Percentiles rank a stretch among this genome's conserved stretches.
Conservation (phyloP, 371 early-diverging fungal species). For the Rhizopus delemar region DNA sequence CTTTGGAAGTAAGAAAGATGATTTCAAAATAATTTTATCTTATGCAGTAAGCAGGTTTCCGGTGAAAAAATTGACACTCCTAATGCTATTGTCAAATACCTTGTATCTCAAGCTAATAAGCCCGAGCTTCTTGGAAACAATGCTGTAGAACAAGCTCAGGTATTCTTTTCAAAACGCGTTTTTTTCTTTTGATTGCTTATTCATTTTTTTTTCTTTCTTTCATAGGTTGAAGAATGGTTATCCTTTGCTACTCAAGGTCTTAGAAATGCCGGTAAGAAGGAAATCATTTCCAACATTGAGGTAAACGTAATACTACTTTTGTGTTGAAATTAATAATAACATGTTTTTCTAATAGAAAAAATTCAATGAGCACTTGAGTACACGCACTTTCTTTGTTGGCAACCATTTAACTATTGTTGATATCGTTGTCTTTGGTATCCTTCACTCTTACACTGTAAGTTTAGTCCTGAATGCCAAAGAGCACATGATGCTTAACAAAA, state of each 20-base stretch:
- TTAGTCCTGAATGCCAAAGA: slow-evolving; percentile 1
- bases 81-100: slow-evolving; percentile 52
- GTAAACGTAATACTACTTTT: slow-evolving; percentile 18
- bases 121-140: slow-evolving; percentile 54
- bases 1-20: slow-evolving; percentile 30
- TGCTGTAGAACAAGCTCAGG: slow-evolving; percentile 58
- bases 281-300: slow-evolving; percentile 40
- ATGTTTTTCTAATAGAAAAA: slow-evolving; percentile 33
- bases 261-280: slow-evolving; percentile 40
- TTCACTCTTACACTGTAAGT: slow-evolving; percentile 62
- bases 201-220: slow-evolving; percentile 17
- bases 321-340: background rate
- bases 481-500: background rate
- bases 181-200: slow-evolving; percentile 26
- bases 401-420: slow-evolving; percentile 72
- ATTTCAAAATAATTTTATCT: background rate
- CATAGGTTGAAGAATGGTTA: slow-evolving; percentile 53
- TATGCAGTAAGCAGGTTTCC: slow-evolving; percentile 26
- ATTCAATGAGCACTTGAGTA: slow-evolving; percentile 66
- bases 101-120: slow-evolving; percentile 50
- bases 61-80: slow-evolving; percentile 54
- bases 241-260: slow-evolving; percentile 38
- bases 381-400: slow-evolving; percentile 66
- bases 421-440: slow-evolving; percentile 67
- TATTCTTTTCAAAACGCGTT: slow-evolving; percentile 31